Conservation (phyloP, 352 stramenopile genomes). For the Blastocystis sp. region DNA sequence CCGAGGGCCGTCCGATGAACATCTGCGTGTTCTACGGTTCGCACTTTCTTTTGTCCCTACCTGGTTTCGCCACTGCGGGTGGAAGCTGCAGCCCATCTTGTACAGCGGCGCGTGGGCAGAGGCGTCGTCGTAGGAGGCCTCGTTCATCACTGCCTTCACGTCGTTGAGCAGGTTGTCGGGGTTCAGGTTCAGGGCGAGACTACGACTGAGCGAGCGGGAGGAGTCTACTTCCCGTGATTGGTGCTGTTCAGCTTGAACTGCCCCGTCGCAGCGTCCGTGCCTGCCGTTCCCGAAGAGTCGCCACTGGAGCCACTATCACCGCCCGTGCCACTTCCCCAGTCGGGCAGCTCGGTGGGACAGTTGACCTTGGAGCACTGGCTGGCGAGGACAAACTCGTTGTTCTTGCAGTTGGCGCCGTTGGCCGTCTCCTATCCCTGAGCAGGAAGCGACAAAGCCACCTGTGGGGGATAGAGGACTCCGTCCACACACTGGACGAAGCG, state of each 20-base stretch:
- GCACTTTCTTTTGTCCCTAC: no score
- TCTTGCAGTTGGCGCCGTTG: constrained; percentile 54
- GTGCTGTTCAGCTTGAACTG: constrained; percentile 14
- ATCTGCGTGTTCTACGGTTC: constrained; percentile 40
- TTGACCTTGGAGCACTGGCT: constrained; percentile 17
- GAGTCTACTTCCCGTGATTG: constrained; percentile 42
- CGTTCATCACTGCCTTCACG: constrained; percentile 11
- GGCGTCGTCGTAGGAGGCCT: constrained; percentile 33
- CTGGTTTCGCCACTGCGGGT: constrained; percentile 47
- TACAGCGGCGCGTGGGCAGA: constrained; percentile 11
- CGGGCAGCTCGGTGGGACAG: constrained; percentile 47
- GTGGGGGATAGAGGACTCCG: constrained; percentile 52
- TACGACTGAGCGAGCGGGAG: background rate
- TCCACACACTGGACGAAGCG: constrained; percentile 63
- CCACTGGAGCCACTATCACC: background rate
- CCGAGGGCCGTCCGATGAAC: constrained; percentile 44
- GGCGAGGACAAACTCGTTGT: constrained; percentile 9
- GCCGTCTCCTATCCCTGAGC: background rate
- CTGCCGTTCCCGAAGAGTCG: constrained; percentile 4
- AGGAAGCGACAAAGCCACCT: background rate
- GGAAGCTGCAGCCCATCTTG: constrained; percentile 57
- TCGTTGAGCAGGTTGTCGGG: constrained; percentile 6
- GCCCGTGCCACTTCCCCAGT: constrained; percentile 43
- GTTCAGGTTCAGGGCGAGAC: constrained; percentile 37
- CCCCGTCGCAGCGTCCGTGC: constrained; percentile 3